phyloP scores from a whole-genome alignment of 495 filamentous ascomycete genomes.

The Oidiodendron maius region DNA sequence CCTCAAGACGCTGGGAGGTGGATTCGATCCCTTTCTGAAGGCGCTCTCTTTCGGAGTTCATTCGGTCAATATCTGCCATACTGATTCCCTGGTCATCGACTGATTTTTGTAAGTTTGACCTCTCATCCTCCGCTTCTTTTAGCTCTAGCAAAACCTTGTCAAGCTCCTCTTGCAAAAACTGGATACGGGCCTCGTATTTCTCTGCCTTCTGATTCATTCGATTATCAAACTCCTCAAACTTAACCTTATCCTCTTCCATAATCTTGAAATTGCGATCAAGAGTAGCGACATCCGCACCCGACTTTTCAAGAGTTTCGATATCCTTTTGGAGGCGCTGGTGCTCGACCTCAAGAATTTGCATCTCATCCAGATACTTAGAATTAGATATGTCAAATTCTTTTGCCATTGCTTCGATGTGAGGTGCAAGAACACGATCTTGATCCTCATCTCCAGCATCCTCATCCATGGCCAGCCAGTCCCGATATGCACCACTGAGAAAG shows the following conservation, averaged over 20 bases:
- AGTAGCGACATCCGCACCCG: constrained; percentile 71
- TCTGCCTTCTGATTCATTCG: constrained; percentile 72
- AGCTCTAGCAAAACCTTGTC: constrained; percentile 73
- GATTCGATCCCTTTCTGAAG: constrained; percentile 78
- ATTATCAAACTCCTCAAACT: constrained; percentile 89
- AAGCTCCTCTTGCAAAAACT: constrained; percentile 72
- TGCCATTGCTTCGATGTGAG: constrained; percentile 87
- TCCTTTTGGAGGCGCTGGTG: constrained; percentile 71
- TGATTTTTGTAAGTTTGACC: constrained; percentile 67
- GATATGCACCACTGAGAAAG: constrained; percentile 83
- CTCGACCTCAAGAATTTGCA: constrained; percentile 78
- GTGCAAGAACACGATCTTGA: constrained; percentile 63
- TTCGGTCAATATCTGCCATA: constrained; percentile 95
- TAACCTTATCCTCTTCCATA: constrained; percentile 81
- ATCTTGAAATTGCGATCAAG: constrained; percentile 80
- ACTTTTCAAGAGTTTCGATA: constrained; percentile 82
- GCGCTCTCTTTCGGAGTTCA: constrained; percentile 91
- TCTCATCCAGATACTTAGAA: constrained; percentile 70
- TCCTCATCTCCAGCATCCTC: constrained; percentile 83
- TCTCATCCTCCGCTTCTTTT: constrained; percentile 72
- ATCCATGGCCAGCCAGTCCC: constrained; percentile 84
- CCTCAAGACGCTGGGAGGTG: constrained; percentile 66
- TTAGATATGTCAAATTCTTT: constrained; percentile 80
- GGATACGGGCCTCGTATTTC: constrained; percentile 71
- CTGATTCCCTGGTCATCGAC: constrained; percentile 91